Percentiles rank a stretch among this genome's conserved stretches.
Evolutionary conservation across 192 early-diverging fungal genomes (phyloP).

Genomic region (Backusella tuberculispora): DNA sequence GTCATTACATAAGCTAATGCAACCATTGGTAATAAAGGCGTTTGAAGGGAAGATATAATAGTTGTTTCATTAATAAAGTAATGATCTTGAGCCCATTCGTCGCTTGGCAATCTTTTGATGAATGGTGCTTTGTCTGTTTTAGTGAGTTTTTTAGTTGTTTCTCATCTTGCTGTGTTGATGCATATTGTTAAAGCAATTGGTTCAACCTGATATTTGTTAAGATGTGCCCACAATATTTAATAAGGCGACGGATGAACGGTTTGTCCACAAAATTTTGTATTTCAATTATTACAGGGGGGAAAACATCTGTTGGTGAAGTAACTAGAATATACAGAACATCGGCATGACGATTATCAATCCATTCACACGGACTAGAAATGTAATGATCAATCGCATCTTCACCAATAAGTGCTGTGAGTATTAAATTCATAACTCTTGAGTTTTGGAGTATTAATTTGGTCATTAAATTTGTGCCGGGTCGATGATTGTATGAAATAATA

Average conservation of each 20-base stretch:
- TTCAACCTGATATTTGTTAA: slow-evolving; percentile 15
- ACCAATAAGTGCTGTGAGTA: not conserved
- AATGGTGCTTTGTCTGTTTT: not conserved
- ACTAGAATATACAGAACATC: slow-evolving; percentile 12
- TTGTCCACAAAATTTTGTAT: slow-evolving; percentile 19
- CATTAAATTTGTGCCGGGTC: slow-evolving; percentile 24
- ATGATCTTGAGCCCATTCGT: slow-evolving; percentile 18
- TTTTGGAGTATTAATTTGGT: slow-evolving; percentile 7
- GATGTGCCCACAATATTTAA: slow-evolving; percentile 15
- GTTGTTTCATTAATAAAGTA: not conserved
- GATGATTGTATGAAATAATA: slow-evolving; percentile 18
- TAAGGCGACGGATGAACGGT: slow-evolving; percentile 1
- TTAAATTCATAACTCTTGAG: slow-evolving; percentile 21
- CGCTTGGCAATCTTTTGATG: not conserved
- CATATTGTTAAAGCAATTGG: slow-evolving; percentile 19
- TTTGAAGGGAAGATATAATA: not conserved
- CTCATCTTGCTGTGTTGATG: not conserved
- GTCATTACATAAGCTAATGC: slow-evolving; percentile 16
- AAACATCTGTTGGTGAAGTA: not conserved
- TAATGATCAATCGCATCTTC: not conserved
- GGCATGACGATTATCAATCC: slow-evolving; percentile 9
- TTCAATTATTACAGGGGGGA: slow-evolving; percentile 18
- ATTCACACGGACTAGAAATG: slow-evolving; percentile 2
- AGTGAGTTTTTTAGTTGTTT: not conserved
- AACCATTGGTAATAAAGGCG: slow-evolving; percentile 12